Conservation (phyloP, 2,329 filamentous ascomycete species). For the Didymella pinodella region DNA sequence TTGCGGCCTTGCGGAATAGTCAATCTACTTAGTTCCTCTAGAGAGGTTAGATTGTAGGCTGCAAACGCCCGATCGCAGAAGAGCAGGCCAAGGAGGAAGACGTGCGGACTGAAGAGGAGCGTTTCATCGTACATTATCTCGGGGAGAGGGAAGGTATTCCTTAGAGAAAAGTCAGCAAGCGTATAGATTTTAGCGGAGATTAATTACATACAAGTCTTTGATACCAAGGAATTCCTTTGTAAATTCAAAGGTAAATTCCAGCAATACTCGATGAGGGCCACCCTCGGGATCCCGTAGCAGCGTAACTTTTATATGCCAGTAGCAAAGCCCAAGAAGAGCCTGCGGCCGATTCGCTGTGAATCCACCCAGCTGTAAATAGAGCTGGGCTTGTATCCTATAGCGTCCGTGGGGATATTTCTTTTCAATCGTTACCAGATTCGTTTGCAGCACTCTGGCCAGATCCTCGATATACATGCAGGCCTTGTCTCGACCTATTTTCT, state of each 20-base stretch:
- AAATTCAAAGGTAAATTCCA: conserved; percentile 23
- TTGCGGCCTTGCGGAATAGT: neutral
- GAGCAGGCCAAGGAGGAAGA: conserved; percentile 44
- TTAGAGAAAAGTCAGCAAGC: neutral
- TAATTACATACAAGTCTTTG: conserved; percentile 8
- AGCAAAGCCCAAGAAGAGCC: conserved; percentile 16
- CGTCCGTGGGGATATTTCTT: conserved; percentile 23
- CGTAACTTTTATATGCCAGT: conserved; percentile 19
- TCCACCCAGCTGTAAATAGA: conserved; percentile 28
- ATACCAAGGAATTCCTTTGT: conserved; percentile 6
- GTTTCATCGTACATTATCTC: conserved; percentile 43
- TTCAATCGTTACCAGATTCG: conserved; percentile 27
- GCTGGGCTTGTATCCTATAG: conserved; percentile 27
- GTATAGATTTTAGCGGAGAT: neutral
- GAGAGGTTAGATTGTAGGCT: conserved; percentile 9
- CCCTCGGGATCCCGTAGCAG: conserved; percentile 17
- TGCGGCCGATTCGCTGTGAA: conserved; percentile 20
- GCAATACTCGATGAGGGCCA: conserved; percentile 14
- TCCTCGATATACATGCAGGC: conserved; percentile 30
- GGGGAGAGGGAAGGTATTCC: neutral
- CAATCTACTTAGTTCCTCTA: neutral
- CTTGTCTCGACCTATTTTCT: conserved; percentile 24
- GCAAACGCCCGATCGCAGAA: conserved; percentile 47
- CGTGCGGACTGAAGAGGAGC: conserved; percentile 45
- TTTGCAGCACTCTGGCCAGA: conserved; percentile 28